Conservation (phyloP, 768 basidiomycete species). For the Serendipita indica region DNA sequence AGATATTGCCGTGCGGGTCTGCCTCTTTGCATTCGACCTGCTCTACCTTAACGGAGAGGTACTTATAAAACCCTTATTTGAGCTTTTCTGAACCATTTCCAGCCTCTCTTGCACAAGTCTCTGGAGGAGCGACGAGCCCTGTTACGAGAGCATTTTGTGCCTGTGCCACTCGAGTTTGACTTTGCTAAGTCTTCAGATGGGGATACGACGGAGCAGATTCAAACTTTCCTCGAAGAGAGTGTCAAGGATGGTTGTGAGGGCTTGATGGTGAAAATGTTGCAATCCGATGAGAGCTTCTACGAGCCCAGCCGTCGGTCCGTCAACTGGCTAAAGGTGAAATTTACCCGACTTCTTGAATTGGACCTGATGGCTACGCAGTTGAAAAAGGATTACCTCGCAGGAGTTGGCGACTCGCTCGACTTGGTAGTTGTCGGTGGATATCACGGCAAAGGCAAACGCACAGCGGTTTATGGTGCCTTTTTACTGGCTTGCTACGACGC, state of each 20-base stretch:
- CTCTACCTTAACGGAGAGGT: conserved; percentile 96
- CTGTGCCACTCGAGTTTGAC: conserved; percentile 77
- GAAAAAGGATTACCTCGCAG: conserved; percentile 96
- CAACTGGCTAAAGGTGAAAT: conserved; percentile 93
- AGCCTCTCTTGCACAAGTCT: conserved; percentile 73
- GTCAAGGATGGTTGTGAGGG: conserved; percentile 99
- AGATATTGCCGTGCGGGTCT: conserved; percentile 93
- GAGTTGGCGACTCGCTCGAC: conserved; percentile 93
- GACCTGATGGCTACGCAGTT: conserved; percentile 37
- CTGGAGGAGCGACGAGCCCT: conserved; percentile 64
- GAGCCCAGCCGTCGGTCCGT: conserved; percentile 91
- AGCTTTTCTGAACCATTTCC: not conserved
- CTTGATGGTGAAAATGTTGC: conserved; percentile 98
- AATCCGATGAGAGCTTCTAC: conserved; percentile 80
- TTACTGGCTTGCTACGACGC: conserved; percentile 92
- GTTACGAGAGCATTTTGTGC: conserved; percentile 62
- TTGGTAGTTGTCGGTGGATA: conserved; percentile 96
- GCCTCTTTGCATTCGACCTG: conserved; percentile 90
- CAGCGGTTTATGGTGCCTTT: conserved; percentile 95
- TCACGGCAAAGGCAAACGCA: conserved; percentile 95
- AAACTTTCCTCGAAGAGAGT: conserved; percentile 85
- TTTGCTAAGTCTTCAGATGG: conserved; percentile 88
- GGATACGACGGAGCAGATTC: conserved; percentile 85
- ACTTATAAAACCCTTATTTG: conserved; percentile 17
- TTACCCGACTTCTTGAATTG: not conserved